Percentiles rank a stretch among this genome's conserved stretches.
phyloP scores from a whole-genome alignment of 2,329 filamentous ascomycete species.

The Penicillium crustosum region DNA sequence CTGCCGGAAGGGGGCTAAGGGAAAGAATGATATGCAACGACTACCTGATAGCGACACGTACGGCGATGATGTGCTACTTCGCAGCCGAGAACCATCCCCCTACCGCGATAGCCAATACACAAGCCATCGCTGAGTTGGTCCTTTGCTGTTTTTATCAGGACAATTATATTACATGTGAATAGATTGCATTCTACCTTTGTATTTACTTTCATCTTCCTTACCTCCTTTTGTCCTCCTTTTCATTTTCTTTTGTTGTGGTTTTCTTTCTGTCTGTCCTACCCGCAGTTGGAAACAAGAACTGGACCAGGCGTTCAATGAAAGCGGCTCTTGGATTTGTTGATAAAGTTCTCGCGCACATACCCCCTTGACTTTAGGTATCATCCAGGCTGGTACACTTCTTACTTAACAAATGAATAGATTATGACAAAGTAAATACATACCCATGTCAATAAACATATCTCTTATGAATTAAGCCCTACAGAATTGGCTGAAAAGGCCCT shows the following conservation, averaged over 20 bases:
- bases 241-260: neutral
- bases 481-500: too few relatives aligned
- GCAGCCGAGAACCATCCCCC: neutral
- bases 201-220: neutral
- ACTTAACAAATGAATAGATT: neutral
- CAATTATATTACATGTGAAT: neutral
- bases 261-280: neutral
- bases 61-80: neutral
- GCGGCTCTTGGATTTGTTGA: neutral
- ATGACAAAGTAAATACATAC: neutral
- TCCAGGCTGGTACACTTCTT: neutral
- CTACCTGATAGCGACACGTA: neutral
- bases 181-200: too few relatives aligned
- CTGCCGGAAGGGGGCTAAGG: neutral
- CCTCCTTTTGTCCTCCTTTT: neutral
- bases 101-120: neutral
- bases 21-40: conserved; percentile 1
- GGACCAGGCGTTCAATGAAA: neutral
- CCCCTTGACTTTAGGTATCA: neutral
- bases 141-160: neutral
- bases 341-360: neutral
- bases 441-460: neutral
- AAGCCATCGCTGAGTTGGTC: neutral
- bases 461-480: neutral
- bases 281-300: neutral